A percentile compares a stretch with the other conserved stretches of the same genome.
These are phyloP conservation scores for Solanum chacoense DNA, from an alignment of 305 asterid species.

Conservation along the genomic window DNA sequence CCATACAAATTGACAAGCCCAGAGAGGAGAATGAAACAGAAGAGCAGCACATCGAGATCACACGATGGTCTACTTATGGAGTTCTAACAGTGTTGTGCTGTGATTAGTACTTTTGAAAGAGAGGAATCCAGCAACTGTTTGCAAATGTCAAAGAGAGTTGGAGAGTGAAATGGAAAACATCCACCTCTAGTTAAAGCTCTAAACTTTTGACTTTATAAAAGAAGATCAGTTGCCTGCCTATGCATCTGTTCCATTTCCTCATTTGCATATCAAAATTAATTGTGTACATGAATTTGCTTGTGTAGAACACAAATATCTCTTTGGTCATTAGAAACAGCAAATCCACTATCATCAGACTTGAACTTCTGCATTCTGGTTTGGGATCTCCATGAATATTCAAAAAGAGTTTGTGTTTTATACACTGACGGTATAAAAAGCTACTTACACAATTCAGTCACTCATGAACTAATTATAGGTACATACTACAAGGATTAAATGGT, in stretches of 20 bases:
- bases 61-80: conserved; percentile 9
- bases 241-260: not conserved
- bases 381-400: not conserved
- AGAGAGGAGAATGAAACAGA: conserved; percentile 16
- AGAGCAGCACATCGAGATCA: conserved; percentile 14
- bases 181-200: not conserved
- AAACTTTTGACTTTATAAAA: not conserved
- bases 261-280: not conserved
- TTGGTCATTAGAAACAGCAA: not conserved
- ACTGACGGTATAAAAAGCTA: not conserved
- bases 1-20: conserved; percentile 35
- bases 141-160: not conserved
- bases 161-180: not conserved
- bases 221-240: not conserved
- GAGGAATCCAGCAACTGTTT: conserved; percentile 1
- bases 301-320: not conserved
- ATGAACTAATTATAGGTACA: not conserved
- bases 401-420: not conserved
- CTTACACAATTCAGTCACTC: not conserved
- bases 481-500: not conserved
- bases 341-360: not conserved
- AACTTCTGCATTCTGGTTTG: not conserved
- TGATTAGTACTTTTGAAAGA: conserved; percentile 7
- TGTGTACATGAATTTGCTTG: not conserved
- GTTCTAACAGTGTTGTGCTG: conserved; percentile 22